A percentile compares a stretch with the other conserved stretches of the same genome.
These are phyloP conservation scores for Boletus semigastroideus DNA, from an alignment of 1,284 basidiomycete genomes.

Conservation along the genomic window DNA sequence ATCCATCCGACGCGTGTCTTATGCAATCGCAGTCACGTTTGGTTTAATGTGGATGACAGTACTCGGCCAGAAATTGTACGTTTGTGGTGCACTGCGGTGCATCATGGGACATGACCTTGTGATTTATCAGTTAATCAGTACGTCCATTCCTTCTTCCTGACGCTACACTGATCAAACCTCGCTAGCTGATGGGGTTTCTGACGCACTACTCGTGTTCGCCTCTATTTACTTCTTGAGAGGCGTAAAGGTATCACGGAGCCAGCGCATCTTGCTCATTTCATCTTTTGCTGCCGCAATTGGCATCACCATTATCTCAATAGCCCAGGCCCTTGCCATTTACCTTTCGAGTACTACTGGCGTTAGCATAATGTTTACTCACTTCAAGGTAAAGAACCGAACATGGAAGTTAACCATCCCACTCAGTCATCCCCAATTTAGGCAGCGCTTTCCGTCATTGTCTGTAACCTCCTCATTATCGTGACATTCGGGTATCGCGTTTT, in stretches of 20 bases:
- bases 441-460: slow-evolving; percentile 19
- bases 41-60: slow-evolving; percentile 15
- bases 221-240: slow-evolving; percentile 17
- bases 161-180: neutral
- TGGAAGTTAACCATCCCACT: neutral
- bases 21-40: slow-evolving; percentile 10
- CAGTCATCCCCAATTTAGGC: slow-evolving; percentile 5
- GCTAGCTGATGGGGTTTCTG: slow-evolving; percentile 29
- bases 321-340: slow-evolving; percentile 10
- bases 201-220: slow-evolving; percentile 17
- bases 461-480: slow-evolving; percentile 21
- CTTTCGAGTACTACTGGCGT: neutral
- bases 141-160: neutral
- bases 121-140: slow-evolving; percentile 16
- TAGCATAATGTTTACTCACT: slow-evolving; percentile 10
- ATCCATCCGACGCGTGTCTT: neutral
- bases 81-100: neutral
- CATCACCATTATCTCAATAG: slow-evolving; percentile 16
- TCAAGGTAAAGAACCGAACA: slow-evolving; percentile 16
- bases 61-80: slow-evolving; percentile 10
- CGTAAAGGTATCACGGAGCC: slow-evolving; percentile 13
- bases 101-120: neutral
- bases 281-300: slow-evolving; percentile 22
- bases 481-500: slow-evolving; percentile 11
- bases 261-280: slow-evolving; percentile 14